Evolutionary conservation across 805 yeast species (phyloP).

Genomic region (Blastobotrys mokoenaii): DNA sequence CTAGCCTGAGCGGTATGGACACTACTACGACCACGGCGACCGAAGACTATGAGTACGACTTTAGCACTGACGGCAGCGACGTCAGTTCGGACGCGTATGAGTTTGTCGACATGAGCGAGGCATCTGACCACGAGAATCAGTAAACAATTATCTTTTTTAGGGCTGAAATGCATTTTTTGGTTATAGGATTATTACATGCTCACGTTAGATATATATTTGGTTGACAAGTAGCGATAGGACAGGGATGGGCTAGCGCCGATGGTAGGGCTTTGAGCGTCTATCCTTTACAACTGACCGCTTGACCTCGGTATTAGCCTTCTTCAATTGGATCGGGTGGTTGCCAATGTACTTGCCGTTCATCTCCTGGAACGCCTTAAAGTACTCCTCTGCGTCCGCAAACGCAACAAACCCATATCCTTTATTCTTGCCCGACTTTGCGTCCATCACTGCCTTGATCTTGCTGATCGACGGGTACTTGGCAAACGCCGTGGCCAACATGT

Average conservation of each 20-base stretch:
- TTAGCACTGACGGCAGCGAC: too few relatives aligned
- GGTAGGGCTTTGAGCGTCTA: neutral
- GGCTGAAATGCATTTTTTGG: neutral
- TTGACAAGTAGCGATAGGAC: too few relatives aligned
- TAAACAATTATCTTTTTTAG: too few relatives aligned
- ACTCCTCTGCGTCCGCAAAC: conserved; percentile 56
- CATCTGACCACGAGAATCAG: conserved; percentile 2
- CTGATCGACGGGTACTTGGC: conserved; percentile 42
- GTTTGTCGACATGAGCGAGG: conserved; percentile 8
- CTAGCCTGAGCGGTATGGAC: too few relatives aligned
- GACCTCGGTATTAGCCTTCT: conserved; percentile 41
- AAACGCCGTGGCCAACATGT: conserved; percentile 47
- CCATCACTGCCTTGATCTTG: conserved; percentile 53
- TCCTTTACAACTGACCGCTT: conserved; percentile 4
- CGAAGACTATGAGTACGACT: too few relatives aligned
- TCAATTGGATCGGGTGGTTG: conserved; percentile 59
- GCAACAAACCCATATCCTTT: conserved; percentile 74
- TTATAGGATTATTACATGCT: too few relatives aligned
- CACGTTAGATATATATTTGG: too few relatives aligned
- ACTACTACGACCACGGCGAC: too few relatives aligned
- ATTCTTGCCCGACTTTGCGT: conserved; percentile 36
- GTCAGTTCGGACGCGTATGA: conserved; percentile 6
- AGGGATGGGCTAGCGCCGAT: too few relatives aligned
- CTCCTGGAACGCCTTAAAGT: conserved; percentile 60
- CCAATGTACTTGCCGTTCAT: conserved; percentile 75